phyloP scores from a whole-genome alignment of 208 protist species.

The Entamoeba nuttalli region DNA sequence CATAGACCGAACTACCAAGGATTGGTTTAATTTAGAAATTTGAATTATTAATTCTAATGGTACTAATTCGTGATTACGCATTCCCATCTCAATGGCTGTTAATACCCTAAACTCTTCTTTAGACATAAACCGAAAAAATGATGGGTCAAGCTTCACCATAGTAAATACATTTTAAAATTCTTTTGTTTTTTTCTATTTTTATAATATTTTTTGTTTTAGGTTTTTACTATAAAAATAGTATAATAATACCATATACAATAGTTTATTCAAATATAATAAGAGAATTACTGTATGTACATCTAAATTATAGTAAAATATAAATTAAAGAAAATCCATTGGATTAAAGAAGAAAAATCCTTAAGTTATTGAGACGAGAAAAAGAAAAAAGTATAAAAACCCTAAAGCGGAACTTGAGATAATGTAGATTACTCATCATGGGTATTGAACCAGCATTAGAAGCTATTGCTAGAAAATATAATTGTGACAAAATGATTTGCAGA shows the following conservation, averaged over 20 bases:
- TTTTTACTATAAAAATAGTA: too few species aligned
- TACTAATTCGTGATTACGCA: slow-evolving; percentile 93
- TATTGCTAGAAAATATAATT: slow-evolving; percentile 84
- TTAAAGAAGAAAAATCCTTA: too few species aligned
- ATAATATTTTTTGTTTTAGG: background rate
- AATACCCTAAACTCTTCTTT: background rate
- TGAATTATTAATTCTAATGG: slow-evolving; percentile 70
- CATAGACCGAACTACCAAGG: background rate
- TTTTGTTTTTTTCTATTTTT: background rate
- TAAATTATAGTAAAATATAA: too few species aligned
- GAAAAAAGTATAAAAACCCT: background rate
- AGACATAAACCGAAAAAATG: background rate
- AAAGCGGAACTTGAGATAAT: background rate
- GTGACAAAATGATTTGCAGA: slow-evolving; percentile 23
- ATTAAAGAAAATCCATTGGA: too few species aligned
- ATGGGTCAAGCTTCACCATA: background rate
- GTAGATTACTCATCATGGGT: background rate
- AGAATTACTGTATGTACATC: too few species aligned
- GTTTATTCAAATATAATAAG: too few species aligned
- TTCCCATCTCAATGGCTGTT: slow-evolving; percentile 50
- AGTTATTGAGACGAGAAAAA: background rate
- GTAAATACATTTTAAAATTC: background rate
- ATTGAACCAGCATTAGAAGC: slow-evolving; percentile 88
- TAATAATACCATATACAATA: too few species aligned
- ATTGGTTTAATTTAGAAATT: slow-evolving; percentile 63